These are phyloP conservation scores for Cladorrhinum sp. DNA, from an alignment of 2,329 filamentous ascomycete genomes.

Conservation along the genomic window DNA sequence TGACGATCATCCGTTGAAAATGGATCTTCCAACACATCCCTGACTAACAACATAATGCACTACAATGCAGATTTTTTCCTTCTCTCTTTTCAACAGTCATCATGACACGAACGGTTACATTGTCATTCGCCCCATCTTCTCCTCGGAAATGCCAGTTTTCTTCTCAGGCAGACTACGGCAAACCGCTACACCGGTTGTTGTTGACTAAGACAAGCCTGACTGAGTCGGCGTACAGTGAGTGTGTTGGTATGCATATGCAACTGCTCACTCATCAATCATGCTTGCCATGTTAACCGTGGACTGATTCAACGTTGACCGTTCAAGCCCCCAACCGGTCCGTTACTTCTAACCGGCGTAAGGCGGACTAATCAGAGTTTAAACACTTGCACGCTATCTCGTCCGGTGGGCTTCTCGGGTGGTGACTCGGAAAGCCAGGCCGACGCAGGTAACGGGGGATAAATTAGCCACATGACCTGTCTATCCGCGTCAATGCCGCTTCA, in stretches of 20 bases:
- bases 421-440: background rate
- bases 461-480: background rate
- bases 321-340: background rate
- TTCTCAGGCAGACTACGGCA: too few species aligned
- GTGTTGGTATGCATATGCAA: background rate
- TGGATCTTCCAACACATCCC: background rate
- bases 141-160: too few species aligned
- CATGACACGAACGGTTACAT: too few species aligned
- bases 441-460: background rate
- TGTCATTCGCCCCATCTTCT: background rate
- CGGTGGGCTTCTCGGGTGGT: background rate
- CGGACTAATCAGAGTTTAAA: too few species aligned
- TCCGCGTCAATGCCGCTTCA: background rate
- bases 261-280: background rate
- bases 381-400: too few species aligned
- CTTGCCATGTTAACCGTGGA: too few species aligned
- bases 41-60: background rate
- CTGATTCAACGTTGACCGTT: background rate
- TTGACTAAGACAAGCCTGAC: background rate
- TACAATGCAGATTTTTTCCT: too few species aligned
- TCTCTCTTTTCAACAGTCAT: too few species aligned
- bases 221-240: background rate
- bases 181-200: too few species aligned
- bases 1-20: constrained; percentile 4
- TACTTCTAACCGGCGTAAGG: too few species aligned